Evolutionary conservation across 352 stramenopile genomes (phyloP).

Genomic region (Globisporangium parvum): DNA sequence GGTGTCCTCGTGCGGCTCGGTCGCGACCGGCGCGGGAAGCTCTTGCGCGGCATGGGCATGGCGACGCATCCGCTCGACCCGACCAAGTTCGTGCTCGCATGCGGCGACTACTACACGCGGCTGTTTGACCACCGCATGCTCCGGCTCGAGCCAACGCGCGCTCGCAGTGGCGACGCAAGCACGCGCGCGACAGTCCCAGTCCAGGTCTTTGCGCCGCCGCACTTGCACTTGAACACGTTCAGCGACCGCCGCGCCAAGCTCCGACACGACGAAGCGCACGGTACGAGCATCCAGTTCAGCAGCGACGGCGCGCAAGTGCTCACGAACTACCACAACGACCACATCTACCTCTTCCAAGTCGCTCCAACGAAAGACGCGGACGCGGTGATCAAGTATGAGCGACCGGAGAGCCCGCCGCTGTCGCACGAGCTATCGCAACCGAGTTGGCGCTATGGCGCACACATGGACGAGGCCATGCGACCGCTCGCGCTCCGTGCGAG

Average conservation of each 20-base stretch:
- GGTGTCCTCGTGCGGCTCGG: constrained; percentile 66
- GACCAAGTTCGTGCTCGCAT: constrained; percentile 67
- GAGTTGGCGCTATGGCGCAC: constrained; percentile 29
- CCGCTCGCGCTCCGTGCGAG: constrained; percentile 3
- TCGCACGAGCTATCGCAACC: constrained; percentile 1
- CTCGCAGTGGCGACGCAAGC: constrained; percentile 9
- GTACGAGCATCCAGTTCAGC: constrained; percentile 80
- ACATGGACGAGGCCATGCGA: constrained; percentile 13
- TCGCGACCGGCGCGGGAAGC: constrained; percentile 31
- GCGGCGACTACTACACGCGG: constrained; percentile 74
- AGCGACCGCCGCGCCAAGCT: constrained; percentile 31
- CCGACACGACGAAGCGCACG: constrained; percentile 52
- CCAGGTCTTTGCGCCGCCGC: constrained; percentile 67
- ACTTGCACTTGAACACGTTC: constrained; percentile 62
- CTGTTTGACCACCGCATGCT: constrained; percentile 81
- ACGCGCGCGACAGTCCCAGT: constrained; percentile 34
- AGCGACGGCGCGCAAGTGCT: constrained; percentile 60
- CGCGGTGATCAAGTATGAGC: constrained; percentile 2
- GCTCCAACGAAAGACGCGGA: constrained; percentile 10
- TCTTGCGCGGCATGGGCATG: constrained; percentile 69
- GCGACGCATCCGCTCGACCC: constrained; percentile 58
- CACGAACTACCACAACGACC: constrained; percentile 81
- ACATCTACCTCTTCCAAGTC: constrained; percentile 79
- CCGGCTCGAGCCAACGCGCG: constrained; percentile 29
- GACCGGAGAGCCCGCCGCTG: constrained; percentile 2